phyloP scores from a whole-genome alignment of 768 basidiomycete species.

The Coprinopsis sp. region DNA sequence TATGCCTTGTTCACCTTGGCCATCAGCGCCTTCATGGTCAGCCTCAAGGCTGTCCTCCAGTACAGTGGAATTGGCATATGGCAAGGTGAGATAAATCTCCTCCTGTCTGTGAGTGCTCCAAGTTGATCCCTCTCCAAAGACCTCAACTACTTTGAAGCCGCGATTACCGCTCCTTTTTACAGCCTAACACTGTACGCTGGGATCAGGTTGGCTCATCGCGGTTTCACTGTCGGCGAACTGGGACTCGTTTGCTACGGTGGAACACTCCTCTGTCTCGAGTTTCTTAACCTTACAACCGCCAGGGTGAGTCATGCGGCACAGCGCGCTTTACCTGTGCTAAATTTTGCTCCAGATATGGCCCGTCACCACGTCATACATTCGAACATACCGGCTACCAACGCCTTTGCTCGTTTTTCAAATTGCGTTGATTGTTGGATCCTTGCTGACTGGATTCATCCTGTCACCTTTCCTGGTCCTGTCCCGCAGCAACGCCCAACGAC shows the following conservation, averaged over 20 bases:
- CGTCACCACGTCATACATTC: slow-evolving; percentile 74
- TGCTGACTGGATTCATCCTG: slow-evolving; percentile 91
- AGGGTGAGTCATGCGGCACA: slow-evolving; percentile 45
- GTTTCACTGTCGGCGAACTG: slow-evolving; percentile 93
- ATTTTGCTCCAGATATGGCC: slow-evolving; percentile 62
- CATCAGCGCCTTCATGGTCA: slow-evolving; percentile 45
- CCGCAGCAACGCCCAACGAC: slow-evolving; percentile 84
- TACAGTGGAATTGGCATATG: slow-evolving; percentile 49
- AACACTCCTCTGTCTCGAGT: slow-evolving; percentile 80
- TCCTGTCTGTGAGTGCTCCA: neutral
- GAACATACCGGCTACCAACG: slow-evolving; percentile 89
- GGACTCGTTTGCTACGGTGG: slow-evolving; percentile 86
- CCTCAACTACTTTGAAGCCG: slow-evolving; percentile 71
- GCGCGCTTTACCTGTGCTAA: neutral
- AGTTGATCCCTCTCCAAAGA: slow-evolving; percentile 39
- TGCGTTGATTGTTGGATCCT: slow-evolving; percentile 86
- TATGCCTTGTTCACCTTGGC: slow-evolving; percentile 62
- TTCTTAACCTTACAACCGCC: slow-evolving; percentile 78
- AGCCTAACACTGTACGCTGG: slow-evolving; percentile 90
- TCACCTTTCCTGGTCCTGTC: slow-evolving; percentile 90
- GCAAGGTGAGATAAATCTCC: slow-evolving; percentile 54
- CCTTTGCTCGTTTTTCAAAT: slow-evolving; percentile 90
- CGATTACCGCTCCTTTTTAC: slow-evolving; percentile 72
- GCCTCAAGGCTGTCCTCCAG: slow-evolving; percentile 44
- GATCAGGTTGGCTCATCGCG: slow-evolving; percentile 86